Base-by-base conservation (phyloP, 202 grass and related monocot species). In the Zoysia matrella region DNA sequence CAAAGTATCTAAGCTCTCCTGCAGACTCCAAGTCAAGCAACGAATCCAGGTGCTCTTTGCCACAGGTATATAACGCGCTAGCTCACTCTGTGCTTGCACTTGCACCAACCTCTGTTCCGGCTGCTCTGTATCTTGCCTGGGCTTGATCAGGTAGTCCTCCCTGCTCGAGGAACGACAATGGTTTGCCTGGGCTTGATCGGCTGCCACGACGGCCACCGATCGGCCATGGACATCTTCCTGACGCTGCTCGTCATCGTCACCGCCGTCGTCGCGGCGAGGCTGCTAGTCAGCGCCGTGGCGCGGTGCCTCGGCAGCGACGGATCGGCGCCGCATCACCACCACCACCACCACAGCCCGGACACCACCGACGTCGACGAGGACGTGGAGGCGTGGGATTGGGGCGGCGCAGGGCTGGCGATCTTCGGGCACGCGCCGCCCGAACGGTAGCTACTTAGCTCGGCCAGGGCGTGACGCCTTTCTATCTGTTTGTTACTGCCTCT, bases 191-290 rank as follows among this genome's bases (percentile, higher is more conserved):
- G 85, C 16, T 74, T 92, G 0, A 48, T 47, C 3, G 90, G 85
- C 7, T 94, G 94, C 69, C 60, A 68, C 12, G 80, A 70, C 61
- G 54, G 39, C 53, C 91, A 90, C 85, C 88, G 62, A 6, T 72
- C 91, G n/a, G 81, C 79, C 3, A 60, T 85, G 56, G 73, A 74
- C 81, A 94, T 94, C 88, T 85, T 88, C 84, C 79, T 97, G 15
- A 68, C 87, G 11, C 78, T 72, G 30, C 67, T 97, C 53, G 12
- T 80, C 78, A 69, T 94, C 40, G 10, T 85, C 46, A 79, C 53
- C 30, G 39, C 60, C 39, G 76, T 92, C 63, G 48, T 90, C 1
- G 88, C 80, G 4, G 80, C 80, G 51, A 77, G 90, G 75, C 58
- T 97, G 11, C 64, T 97, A 40, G 41, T 81, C 64, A 56, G 73